Evolutionary conservation across 2,329 filamentous ascomycete genomes (phyloP).

Genomic region (Cadophora luteo-olivacea): DNA sequence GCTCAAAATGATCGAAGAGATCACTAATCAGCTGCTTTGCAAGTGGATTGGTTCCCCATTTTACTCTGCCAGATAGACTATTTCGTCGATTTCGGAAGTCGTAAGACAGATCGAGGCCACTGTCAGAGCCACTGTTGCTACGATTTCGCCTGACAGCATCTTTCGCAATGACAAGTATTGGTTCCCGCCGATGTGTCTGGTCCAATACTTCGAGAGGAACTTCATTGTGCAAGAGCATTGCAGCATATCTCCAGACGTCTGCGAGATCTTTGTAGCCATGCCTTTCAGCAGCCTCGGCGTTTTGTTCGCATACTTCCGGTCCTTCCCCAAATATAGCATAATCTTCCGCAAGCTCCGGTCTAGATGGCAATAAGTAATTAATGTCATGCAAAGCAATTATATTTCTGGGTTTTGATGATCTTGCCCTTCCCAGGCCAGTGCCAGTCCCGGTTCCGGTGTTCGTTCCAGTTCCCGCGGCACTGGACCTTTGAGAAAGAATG

Average conservation of each 20-base stretch:
- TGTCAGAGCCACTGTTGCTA: constrained; percentile 52
- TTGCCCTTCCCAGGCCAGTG: constrained; percentile 43
- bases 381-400: constrained; percentile 77
- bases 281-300: constrained; percentile 77
- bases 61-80: constrained; percentile 63
- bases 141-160: constrained; percentile 55
- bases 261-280: constrained; percentile 75
- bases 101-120: constrained; percentile 54
- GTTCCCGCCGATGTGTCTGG: constrained; percentile 60
- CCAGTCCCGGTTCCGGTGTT: constrained; percentile 60
- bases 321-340: constrained; percentile 87
- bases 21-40: constrained; percentile 66
- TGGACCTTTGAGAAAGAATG: constrained; percentile 44
- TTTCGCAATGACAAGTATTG: constrained; percentile 68
- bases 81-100: constrained; percentile 41
- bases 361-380: constrained; percentile 76
- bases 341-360: constrained; percentile 74
- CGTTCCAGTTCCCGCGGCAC: constrained; percentile 53
- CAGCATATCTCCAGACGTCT: constrained; percentile 83
- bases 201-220: constrained; percentile 72
- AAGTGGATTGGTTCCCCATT: constrained; percentile 72
- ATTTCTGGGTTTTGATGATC: constrained; percentile 61
- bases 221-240: constrained; percentile 77
- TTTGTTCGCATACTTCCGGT: constrained; percentile 82
- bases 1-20: constrained; percentile 69